Evolutionary conservation across 1,284 basidiomycete genomes (phyloP).

Genomic region (Melampsora abietis-canadensis): DNA sequence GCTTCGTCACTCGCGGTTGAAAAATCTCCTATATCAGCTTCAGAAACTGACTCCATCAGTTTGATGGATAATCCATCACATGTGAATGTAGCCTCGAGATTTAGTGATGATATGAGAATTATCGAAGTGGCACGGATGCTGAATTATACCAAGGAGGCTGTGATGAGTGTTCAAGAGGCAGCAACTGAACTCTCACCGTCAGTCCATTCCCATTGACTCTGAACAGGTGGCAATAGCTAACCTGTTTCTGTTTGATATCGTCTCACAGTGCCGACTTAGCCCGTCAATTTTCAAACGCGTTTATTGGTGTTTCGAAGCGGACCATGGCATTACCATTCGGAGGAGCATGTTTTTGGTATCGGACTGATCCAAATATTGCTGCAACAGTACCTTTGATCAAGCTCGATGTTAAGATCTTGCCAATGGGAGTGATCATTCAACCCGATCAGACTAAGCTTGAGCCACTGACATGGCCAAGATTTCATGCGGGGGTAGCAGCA

Average conservation of each 20-base stretch:
- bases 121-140: constrained; percentile 42
- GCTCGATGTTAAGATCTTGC: constrained; percentile 69
- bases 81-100: constrained; percentile 29
- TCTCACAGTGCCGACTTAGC: constrained; percentile 21
- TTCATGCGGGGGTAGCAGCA: constrained; percentile 93
- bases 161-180: constrained; percentile 36
- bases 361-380: constrained; percentile 27
- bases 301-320: constrained; percentile 46
- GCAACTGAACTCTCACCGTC: constrained; percentile 29
- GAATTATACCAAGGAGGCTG: constrained; percentile 40
- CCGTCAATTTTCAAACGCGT: constrained; percentile 44
- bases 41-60: constrained; percentile 24
- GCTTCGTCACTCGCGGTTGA: constrained; percentile 17
- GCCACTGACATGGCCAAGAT: constrained; percentile 83
- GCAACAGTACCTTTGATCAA: constrained; percentile 58
- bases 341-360: constrained; percentile 43
- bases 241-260: not conserved
- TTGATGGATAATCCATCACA: constrained; percentile 26
- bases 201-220: not conserved
- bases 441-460: constrained; percentile 68
- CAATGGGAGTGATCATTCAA: constrained; percentile 63
- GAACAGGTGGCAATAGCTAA: not conserved
- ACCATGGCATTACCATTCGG: constrained; percentile 45
- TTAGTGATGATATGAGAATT: constrained; percentile 43
- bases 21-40: constrained; percentile 21